Evolutionary conservation across 345 rosid genomes (phyloP), one percentile per base, ranked within the genome.

Genomic region (Camelina neglecta): DNA sequence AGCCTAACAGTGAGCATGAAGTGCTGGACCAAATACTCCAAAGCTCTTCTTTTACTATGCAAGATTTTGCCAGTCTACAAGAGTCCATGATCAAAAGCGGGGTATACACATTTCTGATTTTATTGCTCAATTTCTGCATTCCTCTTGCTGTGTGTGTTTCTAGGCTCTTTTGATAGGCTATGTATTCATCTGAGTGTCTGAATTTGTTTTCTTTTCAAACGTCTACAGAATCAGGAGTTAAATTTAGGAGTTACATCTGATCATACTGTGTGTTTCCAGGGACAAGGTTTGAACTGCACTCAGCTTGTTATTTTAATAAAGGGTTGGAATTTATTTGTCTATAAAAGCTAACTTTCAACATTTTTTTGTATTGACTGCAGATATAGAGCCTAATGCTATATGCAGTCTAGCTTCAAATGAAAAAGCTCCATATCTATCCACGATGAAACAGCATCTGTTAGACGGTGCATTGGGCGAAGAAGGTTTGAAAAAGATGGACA

Each of bases 401-500:
- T 77, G 56, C 51, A 60, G 71, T 77, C 60, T 67, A 35, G 57
- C 69, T 8, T 35, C 81, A n/a, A 90, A 84, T 33, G 91, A 84
- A 58, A 90, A 89, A 79, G 60, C 85, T 31, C 68, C 81, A 61
- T 74, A 72, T 73, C 74, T 81, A 75, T 79, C 83, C 55, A 73
- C 83, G 11, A 67, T 74, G 81, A 90, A 82, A 70, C 85, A 82
- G 50, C 86, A 82, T 42, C 36, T 88, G 63, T 69, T 85, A 59
- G 85, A 86, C 53, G 80, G 83, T 70, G 74, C 88, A 63, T 47
- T 79, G 26, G 75, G 81, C 5, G 91, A 81, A 72, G 92, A 84
- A 57, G 87, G 92, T 77, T 72, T 95, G 79, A 89, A 89, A 83
- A 95, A 95, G 82, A 82, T 85, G 75, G 99, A 95, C 74, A 95